Percentiles rank a stretch among this genome's conserved stretches.
Evolutionary conservation across 2,329 filamentous ascomycete genomes (phyloP).

Genomic region (Trichoderma sp.): DNA sequence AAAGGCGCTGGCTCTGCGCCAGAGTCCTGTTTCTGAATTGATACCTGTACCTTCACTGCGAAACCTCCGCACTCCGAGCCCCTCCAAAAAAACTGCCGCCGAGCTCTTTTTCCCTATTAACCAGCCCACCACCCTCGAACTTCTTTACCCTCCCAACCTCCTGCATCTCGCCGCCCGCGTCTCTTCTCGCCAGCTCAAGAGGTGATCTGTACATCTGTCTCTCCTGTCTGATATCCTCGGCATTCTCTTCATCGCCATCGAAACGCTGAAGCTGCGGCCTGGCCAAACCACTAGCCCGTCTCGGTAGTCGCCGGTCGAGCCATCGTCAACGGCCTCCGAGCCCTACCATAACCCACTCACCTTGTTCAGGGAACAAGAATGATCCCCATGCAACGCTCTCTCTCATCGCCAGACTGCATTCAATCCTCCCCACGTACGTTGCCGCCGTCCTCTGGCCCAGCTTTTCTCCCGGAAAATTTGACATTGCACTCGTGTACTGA

Average conservation of each 20-base stretch:
- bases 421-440: conserved; percentile 59
- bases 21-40: conserved; percentile 5
- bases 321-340: neutral
- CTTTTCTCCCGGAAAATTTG: conserved; percentile 1
- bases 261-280: neutral
- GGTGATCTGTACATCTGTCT: neutral
- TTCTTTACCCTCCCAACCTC: neutral
- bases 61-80: conserved; percentile 3
- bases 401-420: conserved; percentile 59
- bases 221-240: neutral
- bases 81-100: conserved; percentile 15
- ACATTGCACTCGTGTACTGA: conserved; percentile 29
- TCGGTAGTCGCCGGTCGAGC: conserved; percentile 20
- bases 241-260: neutral
- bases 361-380: conserved; percentile 49
- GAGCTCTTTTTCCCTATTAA: neutral
- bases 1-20: conserved; percentile 20
- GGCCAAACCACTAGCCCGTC: neutral
- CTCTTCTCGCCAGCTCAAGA: neutral
- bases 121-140: neutral
- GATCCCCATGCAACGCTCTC: conserved; percentile 61
- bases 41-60: neutral
- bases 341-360: neutral
- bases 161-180: neutral
- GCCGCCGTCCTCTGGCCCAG: conserved; percentile 11